These are phyloP conservation scores for Wickerhamiella siamensis DNA, from an alignment of 805 yeast genomes.

Conservation along the genomic window DNA sequence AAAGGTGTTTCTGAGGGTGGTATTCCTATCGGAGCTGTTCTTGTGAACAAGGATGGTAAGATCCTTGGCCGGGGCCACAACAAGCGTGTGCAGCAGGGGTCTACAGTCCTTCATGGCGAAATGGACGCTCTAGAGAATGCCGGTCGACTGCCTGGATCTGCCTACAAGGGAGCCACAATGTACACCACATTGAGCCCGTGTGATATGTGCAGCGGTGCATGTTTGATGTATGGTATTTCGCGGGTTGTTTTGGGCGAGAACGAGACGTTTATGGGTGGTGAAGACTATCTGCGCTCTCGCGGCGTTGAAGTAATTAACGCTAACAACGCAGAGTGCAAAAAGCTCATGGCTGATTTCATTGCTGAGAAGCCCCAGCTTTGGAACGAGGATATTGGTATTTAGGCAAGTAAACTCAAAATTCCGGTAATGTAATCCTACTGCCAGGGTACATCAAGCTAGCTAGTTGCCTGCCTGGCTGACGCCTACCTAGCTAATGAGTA, in stretches of 20 bases:
- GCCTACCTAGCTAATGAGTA: no score
- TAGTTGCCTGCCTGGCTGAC: no score
- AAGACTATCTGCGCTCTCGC: conserved; percentile 47
- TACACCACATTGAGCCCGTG: conserved; percentile 91
- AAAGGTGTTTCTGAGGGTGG: conserved; percentile 65
- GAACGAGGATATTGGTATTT: conserved; percentile 28
- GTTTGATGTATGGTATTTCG: conserved; percentile 72
- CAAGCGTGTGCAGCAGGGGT: conserved; percentile 69
- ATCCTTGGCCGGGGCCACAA: conserved; percentile 85
- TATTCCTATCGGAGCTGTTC: conserved; percentile 73
- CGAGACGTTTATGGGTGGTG: conserved; percentile 69
- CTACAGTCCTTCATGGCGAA: conserved; percentile 85
- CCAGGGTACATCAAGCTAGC: no score
- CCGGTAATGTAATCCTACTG: no score
- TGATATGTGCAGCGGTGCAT: conserved; percentile 91
- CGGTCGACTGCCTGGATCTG: conserved; percentile 69
- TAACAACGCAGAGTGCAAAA: conserved; percentile 28
- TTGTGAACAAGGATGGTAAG: conserved; percentile 60
- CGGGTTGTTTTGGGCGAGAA: conserved; percentile 87
- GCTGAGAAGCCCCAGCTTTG: conserved; percentile 30
- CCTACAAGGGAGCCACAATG: conserved; percentile 74
- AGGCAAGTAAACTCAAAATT: neutral
- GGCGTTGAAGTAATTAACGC: conserved; percentile 39
- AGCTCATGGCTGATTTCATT: conserved; percentile 66
- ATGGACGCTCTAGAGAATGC: conserved; percentile 80